Base-by-base conservation (phyloP, 768 basidiomycete genomes). In the Daedalea quercina region DNA sequence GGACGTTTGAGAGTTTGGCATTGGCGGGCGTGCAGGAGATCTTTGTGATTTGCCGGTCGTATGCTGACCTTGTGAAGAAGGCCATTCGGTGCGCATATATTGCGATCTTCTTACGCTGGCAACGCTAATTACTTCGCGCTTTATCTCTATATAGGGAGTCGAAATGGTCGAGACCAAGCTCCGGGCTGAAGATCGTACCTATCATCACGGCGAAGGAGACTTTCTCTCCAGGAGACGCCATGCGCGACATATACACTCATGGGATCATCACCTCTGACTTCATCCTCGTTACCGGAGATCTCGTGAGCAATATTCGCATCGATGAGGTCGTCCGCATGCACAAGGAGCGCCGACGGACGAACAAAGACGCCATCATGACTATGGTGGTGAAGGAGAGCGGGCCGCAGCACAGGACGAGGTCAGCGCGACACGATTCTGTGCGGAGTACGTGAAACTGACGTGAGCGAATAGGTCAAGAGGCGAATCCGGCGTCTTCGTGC, bases 21-120 rank as follows among this genome's bases (percentile, higher is more conserved):
- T 76, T 96, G n/a, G 91, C 93, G 31, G 93, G 93, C 50, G 93
- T 99, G 33, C 90, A 94, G 66, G 91, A 97, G 70, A 89, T 96
- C 54, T 95, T 96, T 66, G 87, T 99, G 44, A 84, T 98, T 61
- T 94, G 94, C 66, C 82, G 90, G 54, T 94, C 92, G 47, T 90
- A 95, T 68, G 82, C 91, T 9, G 85, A 87, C 47, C 84, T 87
- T 61, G 85, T 97, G 61, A 88, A 91, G 65, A 75, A 79, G 13
- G 90, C 85, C 52, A 90, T 97, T 63, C 80, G 76, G 95, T 95
- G 60, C 65, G 84, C 28, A 31, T 31, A 31, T 70, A 52, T 45
- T 25, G 11, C 1, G 28, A 25, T 47, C 43, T 13, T 31, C 19
- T 47, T 19, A 34, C 48, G 12, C 35, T 24, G 22, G 26, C 41